Evolutionary conservation across 2,329 filamentous ascomycete species (phyloP), one percentile per base, ranked within the genome.

Genomic region (Hymenoscyphus scutula): DNA sequence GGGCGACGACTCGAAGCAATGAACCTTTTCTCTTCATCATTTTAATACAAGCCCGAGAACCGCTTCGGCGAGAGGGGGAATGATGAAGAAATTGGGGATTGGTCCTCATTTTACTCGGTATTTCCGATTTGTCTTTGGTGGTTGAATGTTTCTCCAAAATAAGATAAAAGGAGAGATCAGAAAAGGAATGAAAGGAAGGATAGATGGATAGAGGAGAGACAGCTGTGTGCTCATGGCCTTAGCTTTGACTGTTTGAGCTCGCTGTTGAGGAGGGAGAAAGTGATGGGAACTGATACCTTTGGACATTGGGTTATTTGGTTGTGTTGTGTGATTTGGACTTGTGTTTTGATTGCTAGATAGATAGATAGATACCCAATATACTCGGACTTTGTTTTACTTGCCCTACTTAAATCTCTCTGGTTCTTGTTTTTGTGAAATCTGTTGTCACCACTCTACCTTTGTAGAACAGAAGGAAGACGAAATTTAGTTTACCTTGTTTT

Each of bases 1-100:
- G 67, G 68, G 67, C 61, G 70, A 71, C 69, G 70, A 72, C 69
- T 72, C 60, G 70, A 69, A 72, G 58, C 68, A 72, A 53, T 69
- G 64, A 65, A 55, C 63, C 61, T 53, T 30, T 53, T 27, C n/a
- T 15, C 10, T 19, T 27, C 5, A 23, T 37, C 56, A 63, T 64
- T 62, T 67, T 65, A 71, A 64, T 61, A 41, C 64, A 70, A 68
- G 67, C 68, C 67, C 58, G 64, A 58, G 61, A 55, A 68, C 68
- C 68, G 68, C 69, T 60, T 59, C 23, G 19, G 60, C 56, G 67
- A 63, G 69, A 70, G 68, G 70, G 68, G 68, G 67, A 66, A 66
- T 67, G 61, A 68, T 66, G 56, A 25, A 25, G 32, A 19, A 19
- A 38, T 5, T 55, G 59, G 58, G 59, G 64, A 67, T 68, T 67